Percentiles rank a stretch among this genome's conserved stretches.
Evolutionary conservation across 352 stramenopile genomes (phyloP).

Genomic region (Phytophthora sansomeana): DNA sequence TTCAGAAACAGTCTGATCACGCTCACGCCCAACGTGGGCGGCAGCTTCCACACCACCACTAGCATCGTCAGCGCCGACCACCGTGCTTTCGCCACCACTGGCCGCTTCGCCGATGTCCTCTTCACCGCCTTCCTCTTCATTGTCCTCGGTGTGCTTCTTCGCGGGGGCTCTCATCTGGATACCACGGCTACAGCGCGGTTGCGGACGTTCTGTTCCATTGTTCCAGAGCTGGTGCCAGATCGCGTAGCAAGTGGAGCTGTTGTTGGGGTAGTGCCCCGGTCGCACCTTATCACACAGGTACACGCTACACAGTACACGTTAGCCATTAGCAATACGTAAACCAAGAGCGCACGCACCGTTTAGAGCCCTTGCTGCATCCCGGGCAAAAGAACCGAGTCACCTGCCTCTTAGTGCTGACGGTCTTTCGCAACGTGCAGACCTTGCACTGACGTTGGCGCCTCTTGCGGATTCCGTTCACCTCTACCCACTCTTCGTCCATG

Average conservation of each 20-base stretch:
- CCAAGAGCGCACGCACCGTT: constrained; percentile 6
- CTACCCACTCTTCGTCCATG: constrained; percentile 12
- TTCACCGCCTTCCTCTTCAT: background rate
- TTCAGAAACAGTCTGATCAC: background rate
- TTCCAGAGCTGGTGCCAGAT: constrained; percentile 13
- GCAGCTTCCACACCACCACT: background rate
- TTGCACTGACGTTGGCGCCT: constrained; percentile 7
- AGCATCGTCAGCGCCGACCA: background rate
- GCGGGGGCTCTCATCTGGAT: constrained; percentile 1
- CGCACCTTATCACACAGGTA: constrained; percentile 18
- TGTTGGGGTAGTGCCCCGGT: background rate
- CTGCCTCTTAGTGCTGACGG: constrained; percentile 2
- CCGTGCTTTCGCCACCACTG: background rate
- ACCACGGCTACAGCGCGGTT: background rate
- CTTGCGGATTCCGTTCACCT: constrained; percentile 12
- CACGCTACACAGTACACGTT: background rate
- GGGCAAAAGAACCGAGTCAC: constrained; percentile 14
- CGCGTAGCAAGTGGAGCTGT: background rate
- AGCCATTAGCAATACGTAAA: background rate
- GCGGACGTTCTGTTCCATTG: background rate
- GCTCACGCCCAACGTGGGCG: too few relatives aligned
- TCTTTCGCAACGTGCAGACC: constrained; percentile 5
- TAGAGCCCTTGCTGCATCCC: constrained; percentile 1
- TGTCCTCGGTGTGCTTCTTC: background rate
- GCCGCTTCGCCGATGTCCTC: background rate